These are phyloP conservation scores for Phytopythium boreale DNA, from an alignment of 352 stramenopile genomes.

Conservation along the genomic window DNA sequence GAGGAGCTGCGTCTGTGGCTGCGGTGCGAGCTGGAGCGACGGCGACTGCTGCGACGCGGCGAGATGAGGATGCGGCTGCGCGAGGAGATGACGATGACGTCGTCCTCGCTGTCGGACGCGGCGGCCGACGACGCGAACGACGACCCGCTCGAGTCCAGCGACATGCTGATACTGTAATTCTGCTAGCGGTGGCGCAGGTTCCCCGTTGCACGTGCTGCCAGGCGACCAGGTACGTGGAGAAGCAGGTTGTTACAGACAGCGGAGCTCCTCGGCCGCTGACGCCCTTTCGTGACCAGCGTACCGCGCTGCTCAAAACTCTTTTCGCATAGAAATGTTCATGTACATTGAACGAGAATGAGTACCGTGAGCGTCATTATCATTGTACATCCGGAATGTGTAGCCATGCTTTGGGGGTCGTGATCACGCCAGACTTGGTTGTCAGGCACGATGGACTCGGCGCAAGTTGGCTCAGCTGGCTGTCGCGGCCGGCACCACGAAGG, in stretches of 20 bases:
- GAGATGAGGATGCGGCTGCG: slow-evolving; percentile 65
- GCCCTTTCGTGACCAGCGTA: not conserved
- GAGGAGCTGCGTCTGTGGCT: not conserved
- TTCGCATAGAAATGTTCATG: no score
- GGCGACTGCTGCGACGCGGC: slow-evolving; percentile 21
- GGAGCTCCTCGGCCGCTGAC: not conserved
- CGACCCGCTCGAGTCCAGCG: not conserved
- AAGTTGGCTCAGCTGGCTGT: no score
- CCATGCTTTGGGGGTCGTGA: no score
- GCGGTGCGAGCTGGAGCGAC: slow-evolving; percentile 13
- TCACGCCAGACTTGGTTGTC: no score
- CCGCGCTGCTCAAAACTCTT: no score
- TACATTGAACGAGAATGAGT: no score
- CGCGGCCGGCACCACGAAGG: no score
- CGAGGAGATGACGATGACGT: slow-evolving; percentile 50
- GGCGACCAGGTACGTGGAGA: not conserved
- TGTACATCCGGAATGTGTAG: no score
- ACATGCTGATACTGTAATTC: not conserved
- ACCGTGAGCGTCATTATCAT: no score
- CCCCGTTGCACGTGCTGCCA: not conserved
- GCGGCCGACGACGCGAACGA: not conserved
- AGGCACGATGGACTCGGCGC: no score
- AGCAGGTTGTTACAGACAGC: not conserved
- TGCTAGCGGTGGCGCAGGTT: not conserved
- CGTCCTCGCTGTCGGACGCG: slow-evolving; percentile 28